phyloP scores from a whole-genome alignment of 2,329 filamentous ascomycete species.

The Venturia nashicola region DNA sequence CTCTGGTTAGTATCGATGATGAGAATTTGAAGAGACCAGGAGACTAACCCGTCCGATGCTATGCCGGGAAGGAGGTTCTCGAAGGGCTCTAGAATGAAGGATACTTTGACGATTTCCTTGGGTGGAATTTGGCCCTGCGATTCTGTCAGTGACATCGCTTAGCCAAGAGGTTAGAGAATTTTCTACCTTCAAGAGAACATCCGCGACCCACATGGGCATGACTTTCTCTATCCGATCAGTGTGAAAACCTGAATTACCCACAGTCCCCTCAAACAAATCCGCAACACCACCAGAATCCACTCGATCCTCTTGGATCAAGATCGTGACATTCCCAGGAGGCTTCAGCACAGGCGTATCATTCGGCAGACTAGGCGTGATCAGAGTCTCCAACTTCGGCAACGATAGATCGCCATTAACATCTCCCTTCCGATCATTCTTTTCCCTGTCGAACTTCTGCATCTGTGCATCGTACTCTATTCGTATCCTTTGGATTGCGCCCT shows the following conservation, averaged over 20 bases:
- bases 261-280: constrained; percentile 83
- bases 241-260: constrained; percentile 50
- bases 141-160: neutral
- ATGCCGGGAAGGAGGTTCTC: constrained; percentile 64
- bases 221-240: constrained; percentile 74
- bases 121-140: constrained; percentile 60
- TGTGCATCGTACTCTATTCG: constrained; percentile 61
- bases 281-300: constrained; percentile 54
- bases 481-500: constrained; percentile 60
- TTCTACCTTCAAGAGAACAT: constrained; percentile 54
- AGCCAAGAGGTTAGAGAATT: constrained; percentile 25
- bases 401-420: neutral
- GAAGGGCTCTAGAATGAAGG: constrained; percentile 78
- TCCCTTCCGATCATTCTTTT: neutral
- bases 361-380: constrained; percentile 55
- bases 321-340: constrained; percentile 50
- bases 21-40: neutral
- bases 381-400: constrained; percentile 41
- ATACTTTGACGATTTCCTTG: constrained; percentile 95
- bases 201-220: constrained; percentile 84
- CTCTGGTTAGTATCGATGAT: neutral
- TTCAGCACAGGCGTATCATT: constrained; percentile 68
- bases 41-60: constrained; percentile 51
- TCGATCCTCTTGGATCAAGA: constrained; percentile 54
- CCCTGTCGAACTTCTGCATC: constrained; percentile 31